These are phyloP conservation scores for Pseudonitzschia multistriata DNA, from an alignment of 108 stramenopile species.

Conservation along the genomic window DNA sequence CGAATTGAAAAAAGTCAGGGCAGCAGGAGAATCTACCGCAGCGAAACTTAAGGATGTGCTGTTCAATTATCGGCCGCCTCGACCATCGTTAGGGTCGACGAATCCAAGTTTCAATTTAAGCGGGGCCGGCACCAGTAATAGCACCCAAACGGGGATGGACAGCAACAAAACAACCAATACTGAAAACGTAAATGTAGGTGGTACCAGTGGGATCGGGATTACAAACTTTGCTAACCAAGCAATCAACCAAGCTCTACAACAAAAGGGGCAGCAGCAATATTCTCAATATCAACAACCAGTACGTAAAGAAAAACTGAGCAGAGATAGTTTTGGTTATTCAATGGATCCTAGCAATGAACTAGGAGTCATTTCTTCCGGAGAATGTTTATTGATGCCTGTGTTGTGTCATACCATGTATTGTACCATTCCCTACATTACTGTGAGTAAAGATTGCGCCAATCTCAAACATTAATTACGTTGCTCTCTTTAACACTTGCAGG, in stretches of 20 bases:
- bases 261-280: no score
- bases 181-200: not conserved
- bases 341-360: no score
- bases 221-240: not conserved
- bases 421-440: no score
- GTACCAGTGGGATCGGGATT: not conserved
- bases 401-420: not conserved
- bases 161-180: not conserved
- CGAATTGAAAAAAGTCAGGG: constrained; percentile 49
- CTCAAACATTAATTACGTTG: no score
- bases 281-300: no score
- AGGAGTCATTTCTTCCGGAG: not conserved
- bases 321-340: no score
- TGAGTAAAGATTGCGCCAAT: no score
- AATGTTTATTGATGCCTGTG: not conserved
- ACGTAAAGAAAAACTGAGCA: no score
- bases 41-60: constrained; percentile 32
- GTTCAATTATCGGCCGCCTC: constrained; percentile 5
- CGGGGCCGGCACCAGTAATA: not conserved
- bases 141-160: constrained; percentile 1
- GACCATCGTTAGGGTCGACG: not conserved
- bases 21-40: constrained; percentile 50
- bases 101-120: not conserved
- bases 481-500: constrained; percentile 21
- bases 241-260: no score